Percentiles rank a stretch among this genome's conserved stretches.
Conservation (phyloP, 2,329 filamentous ascomycete genomes). For the Sclerotiophoma versabilis region DNA sequence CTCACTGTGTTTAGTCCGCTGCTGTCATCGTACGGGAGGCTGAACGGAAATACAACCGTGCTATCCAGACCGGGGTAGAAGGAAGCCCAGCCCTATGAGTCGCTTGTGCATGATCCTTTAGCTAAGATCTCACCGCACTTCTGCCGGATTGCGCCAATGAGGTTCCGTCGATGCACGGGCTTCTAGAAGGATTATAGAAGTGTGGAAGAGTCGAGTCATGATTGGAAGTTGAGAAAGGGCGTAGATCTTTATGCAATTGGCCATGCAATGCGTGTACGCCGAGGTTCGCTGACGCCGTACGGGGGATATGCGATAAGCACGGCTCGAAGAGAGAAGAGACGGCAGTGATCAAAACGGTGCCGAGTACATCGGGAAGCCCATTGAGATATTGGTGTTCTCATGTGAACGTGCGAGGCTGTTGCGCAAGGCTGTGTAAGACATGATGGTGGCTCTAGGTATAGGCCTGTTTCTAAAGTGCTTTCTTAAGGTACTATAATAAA, state of each 20-base stretch:
- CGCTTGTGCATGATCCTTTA: constrained; percentile 21
- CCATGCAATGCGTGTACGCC: neutral
- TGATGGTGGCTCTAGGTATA: no score
- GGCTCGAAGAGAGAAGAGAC: neutral
- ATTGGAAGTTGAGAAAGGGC: constrained; percentile 3
- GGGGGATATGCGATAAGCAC: constrained; percentile 1
- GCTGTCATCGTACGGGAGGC: constrained; percentile 13
- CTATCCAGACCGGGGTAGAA: constrained; percentile 20
- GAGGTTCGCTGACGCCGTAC: constrained; percentile 7
- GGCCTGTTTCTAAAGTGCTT: no score
- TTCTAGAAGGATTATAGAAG: constrained; percentile 10
- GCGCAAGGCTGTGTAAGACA: constrained; percentile 1
- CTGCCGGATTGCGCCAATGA: constrained; percentile 23
- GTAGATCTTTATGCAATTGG: neutral
- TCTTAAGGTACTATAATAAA: no score
- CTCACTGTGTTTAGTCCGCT: constrained; percentile 6
- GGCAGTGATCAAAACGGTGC: neutral
- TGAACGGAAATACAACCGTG: constrained; percentile 1
- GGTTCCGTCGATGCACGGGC: neutral
- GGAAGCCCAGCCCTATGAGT: constrained; percentile 36
- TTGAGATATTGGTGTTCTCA: neutral
- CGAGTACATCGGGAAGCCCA: neutral
- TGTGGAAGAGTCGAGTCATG: neutral
- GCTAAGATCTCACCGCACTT: constrained; percentile 38
- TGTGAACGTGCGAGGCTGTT: neutral